These are phyloP conservation scores for Epichloe gansuensis DNA, from an alignment of 2,329 filamentous ascomycete species.

Conservation along the genomic window DNA sequence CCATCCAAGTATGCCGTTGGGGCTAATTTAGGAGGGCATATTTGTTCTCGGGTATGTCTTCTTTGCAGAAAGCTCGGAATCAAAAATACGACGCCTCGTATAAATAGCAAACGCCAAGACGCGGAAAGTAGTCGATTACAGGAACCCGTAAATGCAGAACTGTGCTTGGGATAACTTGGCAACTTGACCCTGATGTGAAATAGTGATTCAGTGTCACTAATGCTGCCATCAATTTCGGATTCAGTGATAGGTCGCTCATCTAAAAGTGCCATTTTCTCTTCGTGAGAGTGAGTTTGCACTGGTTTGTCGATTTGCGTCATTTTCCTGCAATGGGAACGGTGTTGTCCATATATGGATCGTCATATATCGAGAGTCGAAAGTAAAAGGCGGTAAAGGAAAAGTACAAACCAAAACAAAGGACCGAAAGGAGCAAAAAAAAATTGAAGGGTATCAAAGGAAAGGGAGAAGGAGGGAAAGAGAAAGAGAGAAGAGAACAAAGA, in stretches of 20 bases:
- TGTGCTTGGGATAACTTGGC: constrained; percentile 6
- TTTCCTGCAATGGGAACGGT: constrained; percentile 14
- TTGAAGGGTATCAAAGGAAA: not conserved
- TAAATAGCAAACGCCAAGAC: constrained; percentile 24
- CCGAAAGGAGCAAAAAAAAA: not conserved
- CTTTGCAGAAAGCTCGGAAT: constrained; percentile 41
- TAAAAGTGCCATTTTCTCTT: constrained; percentile 33
- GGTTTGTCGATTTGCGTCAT: constrained; percentile 28
- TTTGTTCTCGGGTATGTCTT: constrained; percentile 27
- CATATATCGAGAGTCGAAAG: not conserved
- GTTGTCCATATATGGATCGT: not conserved
- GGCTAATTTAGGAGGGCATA: constrained; percentile 27
- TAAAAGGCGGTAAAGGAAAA: not conserved
- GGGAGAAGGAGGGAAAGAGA: not conserved
- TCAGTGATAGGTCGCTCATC: constrained; percentile 33
- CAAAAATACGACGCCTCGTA: constrained; percentile 31
- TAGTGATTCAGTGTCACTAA: constrained; percentile 26
- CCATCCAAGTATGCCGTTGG: constrained; percentile 47
- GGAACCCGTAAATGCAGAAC: constrained; percentile 16
- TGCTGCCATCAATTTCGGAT: constrained; percentile 28
- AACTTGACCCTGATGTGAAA: constrained; percentile 12
- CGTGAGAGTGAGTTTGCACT: constrained; percentile 22
- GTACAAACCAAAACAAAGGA: not conserved
- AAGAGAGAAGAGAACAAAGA: not conserved
- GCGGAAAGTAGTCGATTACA: constrained; percentile 18